Evolutionary conservation across 1,284 basidiomycete species (phyloP).

Genomic region (Puccinia triticina): DNA sequence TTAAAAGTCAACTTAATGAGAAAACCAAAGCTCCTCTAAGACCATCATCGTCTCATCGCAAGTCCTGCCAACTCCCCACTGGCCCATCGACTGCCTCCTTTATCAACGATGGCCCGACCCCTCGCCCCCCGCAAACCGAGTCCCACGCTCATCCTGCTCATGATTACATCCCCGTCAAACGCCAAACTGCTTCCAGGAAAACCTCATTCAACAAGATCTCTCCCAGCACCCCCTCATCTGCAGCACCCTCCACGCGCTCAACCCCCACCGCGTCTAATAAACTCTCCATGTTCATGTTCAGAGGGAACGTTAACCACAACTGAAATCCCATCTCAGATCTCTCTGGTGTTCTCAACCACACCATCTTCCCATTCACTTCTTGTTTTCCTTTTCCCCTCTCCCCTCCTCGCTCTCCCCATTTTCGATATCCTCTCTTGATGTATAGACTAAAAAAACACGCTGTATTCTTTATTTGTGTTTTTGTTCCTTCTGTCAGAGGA

Average conservation of each 20-base stretch:
- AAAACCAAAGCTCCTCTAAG: background rate
- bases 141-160: background rate
- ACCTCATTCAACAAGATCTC: background rate
- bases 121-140: background rate
- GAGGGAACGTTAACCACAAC: background rate
- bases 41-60: background rate
- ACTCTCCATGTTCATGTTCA: conserved; percentile 30
- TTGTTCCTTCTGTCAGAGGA: background rate
- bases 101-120: background rate
- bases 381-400: background rate
- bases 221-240: background rate
- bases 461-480: background rate
- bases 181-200: background rate
- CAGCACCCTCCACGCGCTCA: background rate
- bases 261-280: background rate
- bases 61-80: background rate
- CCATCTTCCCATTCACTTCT: background rate
- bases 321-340: background rate
- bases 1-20: background rate
- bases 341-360: too few species aligned
- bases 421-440: background rate
- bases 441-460: background rate
- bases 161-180: background rate
- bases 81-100: background rate
- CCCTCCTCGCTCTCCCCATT: background rate